Conservation (phyloP, 139 green algal species). For the Limnomonas spitsbergensis region DNA sequence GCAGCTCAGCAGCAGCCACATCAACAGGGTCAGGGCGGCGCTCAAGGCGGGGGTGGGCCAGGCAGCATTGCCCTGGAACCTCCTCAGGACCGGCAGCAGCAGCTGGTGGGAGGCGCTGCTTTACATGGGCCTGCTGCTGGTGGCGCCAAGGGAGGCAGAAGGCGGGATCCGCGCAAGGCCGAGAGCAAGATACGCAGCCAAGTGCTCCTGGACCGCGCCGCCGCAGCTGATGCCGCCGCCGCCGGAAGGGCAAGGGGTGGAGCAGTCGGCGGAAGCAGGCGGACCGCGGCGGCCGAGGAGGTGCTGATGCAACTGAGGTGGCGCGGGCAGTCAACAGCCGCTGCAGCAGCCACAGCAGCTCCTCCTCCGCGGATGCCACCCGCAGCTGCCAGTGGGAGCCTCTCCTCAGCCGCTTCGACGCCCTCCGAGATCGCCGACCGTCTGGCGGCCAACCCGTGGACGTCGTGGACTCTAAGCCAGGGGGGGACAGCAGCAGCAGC, state of each 20-base stretch:
- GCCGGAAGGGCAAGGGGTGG: neutral
- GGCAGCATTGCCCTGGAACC: too few species aligned
- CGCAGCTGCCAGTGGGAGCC: neutral
- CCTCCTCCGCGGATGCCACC: neutral
- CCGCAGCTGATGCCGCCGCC: neutral
- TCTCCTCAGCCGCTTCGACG: neutral
- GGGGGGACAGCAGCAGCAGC: constrained; percentile 5
- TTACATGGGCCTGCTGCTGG: too few species aligned
- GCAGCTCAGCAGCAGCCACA: neutral
- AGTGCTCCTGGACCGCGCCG: neutral
- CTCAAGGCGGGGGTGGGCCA: neutral
- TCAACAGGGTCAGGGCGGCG: neutral
- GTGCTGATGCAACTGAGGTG: neutral
- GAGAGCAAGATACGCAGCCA: neutral
- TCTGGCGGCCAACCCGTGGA: constrained; percentile 31
- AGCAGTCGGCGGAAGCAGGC: neutral
- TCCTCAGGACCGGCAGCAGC: too few species aligned
- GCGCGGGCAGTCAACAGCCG: neutral
- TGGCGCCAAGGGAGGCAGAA: too few species aligned
- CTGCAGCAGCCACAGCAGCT: neutral
- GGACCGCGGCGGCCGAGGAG: neutral
- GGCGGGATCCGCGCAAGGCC: too few species aligned
- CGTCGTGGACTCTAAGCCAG: constrained; percentile 20
- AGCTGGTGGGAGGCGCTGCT: too few species aligned
- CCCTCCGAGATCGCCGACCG: constrained; percentile 24